phyloP scores from a whole-genome alignment of 1,284 basidiomycete species.

The Porodaedalea pini region DNA sequence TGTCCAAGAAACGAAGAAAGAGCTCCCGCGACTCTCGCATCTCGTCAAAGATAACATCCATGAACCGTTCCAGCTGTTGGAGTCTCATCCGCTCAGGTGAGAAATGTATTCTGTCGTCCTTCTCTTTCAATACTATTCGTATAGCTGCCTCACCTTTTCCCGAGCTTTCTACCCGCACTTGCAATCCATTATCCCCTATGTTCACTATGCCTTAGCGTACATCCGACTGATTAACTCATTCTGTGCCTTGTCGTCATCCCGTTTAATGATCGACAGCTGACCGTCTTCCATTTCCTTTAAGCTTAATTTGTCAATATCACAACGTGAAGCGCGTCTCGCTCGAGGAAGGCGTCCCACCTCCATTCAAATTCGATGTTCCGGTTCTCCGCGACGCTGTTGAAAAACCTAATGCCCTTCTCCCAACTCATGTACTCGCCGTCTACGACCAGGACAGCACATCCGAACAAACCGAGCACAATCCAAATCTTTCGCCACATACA shows the following conservation, averaged over 20 bases:
- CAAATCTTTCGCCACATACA: background rate
- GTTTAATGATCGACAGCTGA: constrained; percentile 9
- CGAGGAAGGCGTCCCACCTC: constrained; percentile 21
- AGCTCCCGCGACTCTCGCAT: background rate
- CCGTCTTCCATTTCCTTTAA: constrained; percentile 3
- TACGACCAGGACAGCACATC: constrained; percentile 17
- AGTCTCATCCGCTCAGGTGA: constrained; percentile 15
- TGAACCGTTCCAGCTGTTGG: constrained; percentile 17
- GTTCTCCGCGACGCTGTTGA: constrained; percentile 12
- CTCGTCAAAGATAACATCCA: constrained; percentile 11
- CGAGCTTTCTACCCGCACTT: too few relatives aligned
- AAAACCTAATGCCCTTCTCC: constrained; percentile 15
- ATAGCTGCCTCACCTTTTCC: too few relatives aligned
- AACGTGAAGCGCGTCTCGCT: constrained; percentile 21
- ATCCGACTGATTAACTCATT: background rate
- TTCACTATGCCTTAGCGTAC: background rate
- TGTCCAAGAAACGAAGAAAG: background rate
- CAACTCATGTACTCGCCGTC: constrained; percentile 20
- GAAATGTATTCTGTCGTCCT: background rate
- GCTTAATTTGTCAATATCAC: constrained; percentile 17
- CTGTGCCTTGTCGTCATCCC: background rate
- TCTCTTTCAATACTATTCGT: background rate
- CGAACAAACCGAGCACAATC: background rate
- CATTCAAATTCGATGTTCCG: constrained; percentile 18
- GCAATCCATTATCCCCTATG: too few relatives aligned